Evolutionary conservation across 2,329 filamentous ascomycete species (phyloP).

Genomic region (Neurospora crassa): DNA sequence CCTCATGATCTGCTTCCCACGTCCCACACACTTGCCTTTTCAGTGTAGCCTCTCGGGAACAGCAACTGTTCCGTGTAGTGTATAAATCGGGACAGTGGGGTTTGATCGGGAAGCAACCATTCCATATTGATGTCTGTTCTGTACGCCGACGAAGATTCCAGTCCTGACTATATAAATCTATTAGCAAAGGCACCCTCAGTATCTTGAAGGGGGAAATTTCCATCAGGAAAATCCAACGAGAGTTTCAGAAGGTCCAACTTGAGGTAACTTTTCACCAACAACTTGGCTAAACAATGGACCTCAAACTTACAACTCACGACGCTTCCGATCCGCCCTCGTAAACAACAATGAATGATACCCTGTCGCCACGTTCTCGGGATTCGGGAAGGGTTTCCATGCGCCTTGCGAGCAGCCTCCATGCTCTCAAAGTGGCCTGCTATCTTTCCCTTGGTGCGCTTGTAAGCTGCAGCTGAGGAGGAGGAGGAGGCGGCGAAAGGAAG

Average conservation of each 20-base stretch:
- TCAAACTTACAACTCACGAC: background rate
- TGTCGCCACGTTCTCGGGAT: background rate
- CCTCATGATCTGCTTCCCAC: background rate
- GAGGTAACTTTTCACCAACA: background rate
- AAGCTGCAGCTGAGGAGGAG: background rate
- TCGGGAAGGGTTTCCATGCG: background rate
- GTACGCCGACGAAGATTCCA: too few species aligned
- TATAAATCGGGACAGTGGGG: background rate
- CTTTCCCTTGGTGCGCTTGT: background rate
- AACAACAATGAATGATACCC: background rate
- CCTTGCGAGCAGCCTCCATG: background rate
- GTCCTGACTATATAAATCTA: too few species aligned
- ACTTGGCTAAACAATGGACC: background rate
- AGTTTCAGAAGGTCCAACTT: too few species aligned
- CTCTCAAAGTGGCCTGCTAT: too few species aligned
- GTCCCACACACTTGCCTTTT: background rate
- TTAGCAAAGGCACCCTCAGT: too few species aligned
- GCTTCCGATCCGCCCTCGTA: background rate
- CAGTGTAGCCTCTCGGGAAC: background rate
- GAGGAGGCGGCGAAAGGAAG: background rate
- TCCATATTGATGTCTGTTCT: too few species aligned
- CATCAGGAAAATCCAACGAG: too few species aligned
- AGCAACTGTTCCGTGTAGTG: background rate
- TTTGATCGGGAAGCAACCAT: background rate
- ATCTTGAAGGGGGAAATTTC: too few species aligned